phyloP scores from a whole-genome alignment of 768 basidiomycete species.

The Naematelia aurantialba region DNA sequence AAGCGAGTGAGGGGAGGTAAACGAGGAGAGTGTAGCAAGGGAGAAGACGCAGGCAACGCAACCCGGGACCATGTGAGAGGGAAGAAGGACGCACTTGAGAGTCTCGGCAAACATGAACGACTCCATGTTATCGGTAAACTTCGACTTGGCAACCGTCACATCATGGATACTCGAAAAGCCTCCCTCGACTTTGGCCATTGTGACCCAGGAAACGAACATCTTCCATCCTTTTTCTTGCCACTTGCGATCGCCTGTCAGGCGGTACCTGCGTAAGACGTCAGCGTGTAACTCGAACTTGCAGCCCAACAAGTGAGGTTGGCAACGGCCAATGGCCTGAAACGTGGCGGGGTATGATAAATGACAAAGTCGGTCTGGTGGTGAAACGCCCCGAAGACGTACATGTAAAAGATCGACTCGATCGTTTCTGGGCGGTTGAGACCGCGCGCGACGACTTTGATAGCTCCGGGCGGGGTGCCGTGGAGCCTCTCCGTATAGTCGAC shows the following conservation, averaged over 20 bases:
- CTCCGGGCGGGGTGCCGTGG: slow-evolving; percentile 40
- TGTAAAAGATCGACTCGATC: slow-evolving; percentile 50
- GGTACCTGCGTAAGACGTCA: slow-evolving; percentile 34
- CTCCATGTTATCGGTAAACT: slow-evolving; percentile 45
- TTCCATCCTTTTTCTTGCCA: slow-evolving; percentile 55
- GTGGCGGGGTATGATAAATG: not conserved
- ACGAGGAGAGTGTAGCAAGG: no score
- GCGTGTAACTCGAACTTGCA: not conserved
- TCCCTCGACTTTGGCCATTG: slow-evolving; percentile 32
- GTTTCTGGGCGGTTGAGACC: slow-evolving; percentile 53
- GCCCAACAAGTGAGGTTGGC: not conserved
- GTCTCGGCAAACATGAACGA: slow-evolving; percentile 52
- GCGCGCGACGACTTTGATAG: slow-evolving; percentile 27
- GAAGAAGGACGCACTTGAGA: slow-evolving; percentile 41
- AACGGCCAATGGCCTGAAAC: no score
- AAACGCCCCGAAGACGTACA: no score
- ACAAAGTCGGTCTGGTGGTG: not conserved
- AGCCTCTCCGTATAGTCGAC: slow-evolving; percentile 18
- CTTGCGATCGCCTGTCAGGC: slow-evolving; percentile 52
- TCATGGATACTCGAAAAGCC: slow-evolving; percentile 49
- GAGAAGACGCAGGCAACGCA: no score
- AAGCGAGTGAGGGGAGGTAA: no score
- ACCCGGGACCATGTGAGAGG: no score
- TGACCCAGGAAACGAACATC: slow-evolving; percentile 52
- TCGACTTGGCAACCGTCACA: slow-evolving; percentile 34